Evolutionary conservation across 2,329 filamentous ascomycete genomes (phyloP), one percentile per base, ranked within the genome.

Genomic region (Aspergillus texensis): DNA sequence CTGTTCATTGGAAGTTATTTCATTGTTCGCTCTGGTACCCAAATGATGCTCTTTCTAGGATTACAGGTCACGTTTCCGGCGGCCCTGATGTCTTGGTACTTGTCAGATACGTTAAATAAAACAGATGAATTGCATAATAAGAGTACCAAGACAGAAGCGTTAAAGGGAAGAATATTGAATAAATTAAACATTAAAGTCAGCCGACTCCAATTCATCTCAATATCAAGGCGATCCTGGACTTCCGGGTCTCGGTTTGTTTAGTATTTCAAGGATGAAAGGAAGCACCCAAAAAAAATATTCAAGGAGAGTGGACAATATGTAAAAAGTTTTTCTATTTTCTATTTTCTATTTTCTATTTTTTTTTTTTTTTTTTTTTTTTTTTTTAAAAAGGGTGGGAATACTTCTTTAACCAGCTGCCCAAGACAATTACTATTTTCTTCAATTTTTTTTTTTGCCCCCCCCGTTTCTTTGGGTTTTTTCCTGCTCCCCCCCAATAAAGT

Each of bases 1-100:
- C 56, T 55, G 55, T 58, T 62, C 55, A 36, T 55, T 36, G 52
- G 16, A 39, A 55, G 30, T 19, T 16, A 39, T 55, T 55, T 55
- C 52, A 39, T 39, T 55, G 50, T 57, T 30, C 34, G 26, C 39
- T 54, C 59, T 55, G 32, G 41, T 62, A 32, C 32, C 32, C 21
- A 56, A 52, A 19, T 39, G 58, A 63, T 57, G 52, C 24, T 16
- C 36, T 24, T 30, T 50, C 43, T 24, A 43, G 48, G 26, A 39
- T 61, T 39, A 52, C 58, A 34, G 45, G 36, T 30, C 54, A 61
- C 46, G 24, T 53, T 36, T 53, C 46, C 57, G 30, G 30, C 11
- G 26, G 62, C 60, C 55, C 50, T 45, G 52, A 36, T 53, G 34
- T 14, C 48, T 50, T 55, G 50, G 19, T 52, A 39, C 19, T 57